phyloP scores from a whole-genome alignment of 495 filamentous ascomycete species.

The Aspergillus avenaceus region DNA sequence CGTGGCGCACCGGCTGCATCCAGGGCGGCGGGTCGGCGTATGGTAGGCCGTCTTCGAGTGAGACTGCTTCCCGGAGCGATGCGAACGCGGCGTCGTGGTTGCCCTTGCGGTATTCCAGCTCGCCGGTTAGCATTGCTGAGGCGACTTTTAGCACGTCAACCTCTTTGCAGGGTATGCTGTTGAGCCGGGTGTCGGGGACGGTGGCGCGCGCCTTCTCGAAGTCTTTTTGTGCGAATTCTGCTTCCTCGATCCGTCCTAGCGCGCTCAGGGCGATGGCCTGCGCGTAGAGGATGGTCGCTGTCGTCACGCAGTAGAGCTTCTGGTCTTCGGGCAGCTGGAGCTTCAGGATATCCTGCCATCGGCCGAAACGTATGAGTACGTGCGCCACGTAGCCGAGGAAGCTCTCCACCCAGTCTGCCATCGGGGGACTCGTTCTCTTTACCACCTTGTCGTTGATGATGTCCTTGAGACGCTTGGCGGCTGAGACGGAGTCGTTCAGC shows the following conservation, averaged over 20 bases:
- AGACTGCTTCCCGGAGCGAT: slow-evolving; percentile 45
- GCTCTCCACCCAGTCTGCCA: slow-evolving; percentile 65
- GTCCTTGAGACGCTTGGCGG: slow-evolving; percentile 43
- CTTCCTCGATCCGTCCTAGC: slow-evolving; percentile 36
- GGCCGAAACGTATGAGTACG: slow-evolving; percentile 59
- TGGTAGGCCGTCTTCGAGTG: slow-evolving; percentile 50
- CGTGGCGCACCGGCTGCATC: slow-evolving; percentile 66
- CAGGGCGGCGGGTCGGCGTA: slow-evolving; percentile 71
- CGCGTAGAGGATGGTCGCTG: slow-evolving; percentile 55
- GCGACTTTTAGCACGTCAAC: slow-evolving; percentile 52
- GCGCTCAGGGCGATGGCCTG: slow-evolving; percentile 55
- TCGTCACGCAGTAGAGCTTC: slow-evolving; percentile 52
- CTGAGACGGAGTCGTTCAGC: slow-evolving; percentile 47
- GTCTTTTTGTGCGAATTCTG: slow-evolving; percentile 32
- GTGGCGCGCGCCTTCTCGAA: slow-evolving; percentile 39
- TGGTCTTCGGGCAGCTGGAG: slow-evolving; percentile 44
- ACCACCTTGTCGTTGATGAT: slow-evolving; percentile 54
- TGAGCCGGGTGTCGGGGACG: slow-evolving; percentile 41
- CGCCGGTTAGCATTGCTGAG: slow-evolving; percentile 57
- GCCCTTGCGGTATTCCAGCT: slow-evolving; percentile 56
- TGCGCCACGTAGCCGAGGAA: slow-evolving; percentile 57
- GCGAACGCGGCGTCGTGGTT: slow-evolving; percentile 50
- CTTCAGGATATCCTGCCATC: slow-evolving; percentile 51
- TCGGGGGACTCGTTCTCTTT: slow-evolving; percentile 54
- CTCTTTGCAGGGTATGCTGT: slow-evolving; percentile 53